Evolutionary conservation across 139 green algal genomes (phyloP).

Genomic region (Tetraselmis striata): DNA sequence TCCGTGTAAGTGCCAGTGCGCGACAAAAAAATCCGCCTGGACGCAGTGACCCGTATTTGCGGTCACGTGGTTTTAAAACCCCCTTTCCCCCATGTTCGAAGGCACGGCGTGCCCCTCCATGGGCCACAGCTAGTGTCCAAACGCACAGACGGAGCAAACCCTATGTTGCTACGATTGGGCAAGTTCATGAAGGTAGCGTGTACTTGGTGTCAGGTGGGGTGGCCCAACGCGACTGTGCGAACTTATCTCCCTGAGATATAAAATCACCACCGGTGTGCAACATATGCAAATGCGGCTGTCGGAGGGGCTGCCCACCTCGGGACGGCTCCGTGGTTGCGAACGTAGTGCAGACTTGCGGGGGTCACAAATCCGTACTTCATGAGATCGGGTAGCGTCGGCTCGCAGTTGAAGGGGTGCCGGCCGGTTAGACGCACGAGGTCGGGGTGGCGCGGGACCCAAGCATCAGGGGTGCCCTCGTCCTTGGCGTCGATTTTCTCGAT

Average conservation of each 20-base stretch:
- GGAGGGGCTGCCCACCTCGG: conserved; percentile 22
- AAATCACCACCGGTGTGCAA: background rate
- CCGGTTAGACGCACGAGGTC: conserved; percentile 84
- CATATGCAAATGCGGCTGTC: background rate
- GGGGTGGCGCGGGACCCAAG: conserved; percentile 77
- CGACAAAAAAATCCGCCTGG: background rate
- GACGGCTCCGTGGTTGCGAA: conserved; percentile 24
- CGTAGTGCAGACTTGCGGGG: conserved; percentile 37
- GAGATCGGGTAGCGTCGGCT: conserved; percentile 73
- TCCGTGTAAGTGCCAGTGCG: background rate
- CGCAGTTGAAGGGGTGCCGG: conserved; percentile 91
- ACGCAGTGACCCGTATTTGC: background rate
- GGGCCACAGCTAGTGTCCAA: no score
- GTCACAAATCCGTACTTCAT: conserved; percentile 79
- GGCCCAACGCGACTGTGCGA: no score
- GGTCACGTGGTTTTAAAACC: background rate
- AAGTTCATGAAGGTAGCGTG: no score
- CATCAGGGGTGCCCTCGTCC: conserved; percentile 67
- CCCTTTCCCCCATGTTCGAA: no score
- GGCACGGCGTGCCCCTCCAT: no score
- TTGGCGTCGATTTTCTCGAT: conserved; percentile 43
- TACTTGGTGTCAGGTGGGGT: no score
- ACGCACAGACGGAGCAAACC: no score
- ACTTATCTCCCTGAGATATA: no score
- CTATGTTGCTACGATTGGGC: no score